Percentiles rank a stretch among this genome's conserved stretches.
phyloP scores from a whole-genome alignment of 2,329 filamentous ascomycete species.

The Penicillium olsonii region DNA sequence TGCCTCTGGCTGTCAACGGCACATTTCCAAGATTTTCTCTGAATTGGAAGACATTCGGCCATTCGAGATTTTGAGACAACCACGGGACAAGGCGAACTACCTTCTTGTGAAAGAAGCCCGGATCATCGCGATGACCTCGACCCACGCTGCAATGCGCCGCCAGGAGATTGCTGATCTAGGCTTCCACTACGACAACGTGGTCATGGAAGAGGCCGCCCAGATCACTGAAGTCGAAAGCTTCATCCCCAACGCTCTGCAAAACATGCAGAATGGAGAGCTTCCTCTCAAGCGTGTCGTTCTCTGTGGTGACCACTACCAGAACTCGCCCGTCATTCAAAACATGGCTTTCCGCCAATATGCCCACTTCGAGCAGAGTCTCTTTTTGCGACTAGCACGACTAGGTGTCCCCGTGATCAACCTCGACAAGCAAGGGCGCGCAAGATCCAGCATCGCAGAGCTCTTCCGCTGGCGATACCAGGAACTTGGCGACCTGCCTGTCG shows the following conservation, averaged over 20 bases:
- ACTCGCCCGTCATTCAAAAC: conserved; percentile 93
- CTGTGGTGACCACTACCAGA: conserved; percentile 94
- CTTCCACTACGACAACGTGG: conserved; percentile 95
- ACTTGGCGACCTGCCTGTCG: conserved; percentile 75
- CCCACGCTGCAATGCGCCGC: conserved; percentile 91
- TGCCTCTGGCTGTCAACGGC: conserved; percentile 80
- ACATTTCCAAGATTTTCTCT: conserved; percentile 86
- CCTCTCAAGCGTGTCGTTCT: conserved; percentile 85
- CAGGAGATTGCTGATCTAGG: conserved; percentile 88
- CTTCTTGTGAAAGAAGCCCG: conserved; percentile 93
- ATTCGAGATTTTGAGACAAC: conserved; percentile 87
- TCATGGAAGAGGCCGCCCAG: conserved; percentile 98
- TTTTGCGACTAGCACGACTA: conserved; percentile 84
- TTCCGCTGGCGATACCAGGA: conserved; percentile 92
- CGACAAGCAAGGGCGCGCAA: conserved; percentile 89
- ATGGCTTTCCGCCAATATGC: conserved; percentile 92
- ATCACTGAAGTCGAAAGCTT: conserved; percentile 98
- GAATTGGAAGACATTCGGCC: conserved; percentile 91
- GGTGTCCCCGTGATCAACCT: conserved; percentile 89
- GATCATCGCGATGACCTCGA: conserved; percentile 98
- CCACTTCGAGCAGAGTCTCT: conserved; percentile 93
- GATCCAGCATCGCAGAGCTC: conserved; percentile 81
- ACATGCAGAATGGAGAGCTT: conserved; percentile 69
- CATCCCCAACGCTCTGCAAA: conserved; percentile 90
- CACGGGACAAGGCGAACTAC: conserved; percentile 93